Evolutionary conservation across 768 basidiomycete species (phyloP), one percentile per base, ranked within the genome.

Genomic region (Leccinum disarticulatum): DNA sequence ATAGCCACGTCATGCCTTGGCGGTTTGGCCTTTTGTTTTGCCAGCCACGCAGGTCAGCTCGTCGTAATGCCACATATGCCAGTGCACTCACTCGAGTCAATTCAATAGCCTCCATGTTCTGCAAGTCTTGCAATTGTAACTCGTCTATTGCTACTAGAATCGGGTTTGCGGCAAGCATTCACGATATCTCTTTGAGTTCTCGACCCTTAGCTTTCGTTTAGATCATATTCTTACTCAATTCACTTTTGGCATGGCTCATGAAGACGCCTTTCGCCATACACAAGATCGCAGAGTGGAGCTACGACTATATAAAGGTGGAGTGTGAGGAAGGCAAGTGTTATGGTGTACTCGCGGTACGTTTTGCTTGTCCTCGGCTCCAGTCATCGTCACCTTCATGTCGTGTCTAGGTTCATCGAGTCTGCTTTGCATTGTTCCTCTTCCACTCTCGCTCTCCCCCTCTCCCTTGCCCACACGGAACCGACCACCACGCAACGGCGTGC

Each of bases 91-190:
- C 54, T 3, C 33, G 33, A 31, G 31, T 31, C 31, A 31, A 6
- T 13, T 13, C 36, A 14, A 67, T 76, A 87, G 95, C 95, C 4
- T 94, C 92, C 36, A 94, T 96, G 85, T 93, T 97, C 78, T 95
- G 88, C 83, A 98, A 97, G 80, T 94, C 91, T 33, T 99, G 96
- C 76, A 98, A 98, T 72, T 99, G 97, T 78, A 98, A 98, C 72
- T 96, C 94, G 9, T 96, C 94, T 0, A 98, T 99, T 66, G 97
- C 97, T 0, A 98, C 95, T 48, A 88, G 95, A 69, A 88, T 98
- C 58, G 95, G 95, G 35, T 97, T 95, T 75, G 94, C 93, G 15
- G 94, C 93, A 71, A 60, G 89, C 73, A 25, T 19, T 33, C 3
- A 19, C 27, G 38, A 17, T 38, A 22, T n/a, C 25, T 31, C 13